These are phyloP conservation scores for Sporisorium reilianum DNA, from an alignment of 1,284 basidiomycete species.

Conservation along the genomic window DNA sequence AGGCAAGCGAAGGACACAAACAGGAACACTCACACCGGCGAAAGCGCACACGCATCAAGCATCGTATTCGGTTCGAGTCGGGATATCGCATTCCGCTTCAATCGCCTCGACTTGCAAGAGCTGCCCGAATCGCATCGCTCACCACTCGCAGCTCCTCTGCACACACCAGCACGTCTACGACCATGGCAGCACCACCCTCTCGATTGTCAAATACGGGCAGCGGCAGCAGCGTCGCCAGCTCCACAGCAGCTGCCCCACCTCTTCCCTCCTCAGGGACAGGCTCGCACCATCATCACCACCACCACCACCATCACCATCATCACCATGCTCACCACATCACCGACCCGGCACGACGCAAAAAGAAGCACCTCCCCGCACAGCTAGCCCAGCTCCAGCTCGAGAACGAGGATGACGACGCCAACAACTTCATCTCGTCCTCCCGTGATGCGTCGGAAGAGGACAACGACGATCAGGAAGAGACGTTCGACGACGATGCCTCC, in stretches of 20 bases:
- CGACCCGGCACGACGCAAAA: constrained; percentile 50
- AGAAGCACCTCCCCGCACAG: constrained; percentile 52
- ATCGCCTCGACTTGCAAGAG: no score
- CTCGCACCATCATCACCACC: constrained; percentile 28
- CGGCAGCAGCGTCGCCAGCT: constrained; percentile 38
- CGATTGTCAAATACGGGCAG: constrained; percentile 34
- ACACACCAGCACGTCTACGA: not conserved
- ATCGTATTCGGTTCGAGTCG: not conserved
- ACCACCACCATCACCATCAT: constrained; percentile 52
- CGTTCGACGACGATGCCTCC: constrained; percentile 51
- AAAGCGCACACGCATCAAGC: not conserved
- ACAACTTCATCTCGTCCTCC: constrained; percentile 52
- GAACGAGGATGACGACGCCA: constrained; percentile 39
- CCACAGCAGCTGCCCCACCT: constrained; percentile 12
- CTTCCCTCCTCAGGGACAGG: constrained; percentile 8
- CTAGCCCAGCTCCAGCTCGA: constrained; percentile 52
- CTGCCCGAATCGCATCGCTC: no score
- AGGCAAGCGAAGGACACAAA: not conserved
- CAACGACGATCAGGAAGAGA: constrained; percentile 56
- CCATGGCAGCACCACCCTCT: constrained; percentile 21
- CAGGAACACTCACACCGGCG: not conserved
- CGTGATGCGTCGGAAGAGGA: constrained; percentile 56
- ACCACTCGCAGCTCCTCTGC: not conserved
- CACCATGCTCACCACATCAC: constrained; percentile 51
- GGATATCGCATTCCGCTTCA: no score